A percentile compares a stretch with the other conserved stretches of the same genome.
phyloP scores from a whole-genome alignment of 306 rosid genomes.

The Corylus americana region DNA sequence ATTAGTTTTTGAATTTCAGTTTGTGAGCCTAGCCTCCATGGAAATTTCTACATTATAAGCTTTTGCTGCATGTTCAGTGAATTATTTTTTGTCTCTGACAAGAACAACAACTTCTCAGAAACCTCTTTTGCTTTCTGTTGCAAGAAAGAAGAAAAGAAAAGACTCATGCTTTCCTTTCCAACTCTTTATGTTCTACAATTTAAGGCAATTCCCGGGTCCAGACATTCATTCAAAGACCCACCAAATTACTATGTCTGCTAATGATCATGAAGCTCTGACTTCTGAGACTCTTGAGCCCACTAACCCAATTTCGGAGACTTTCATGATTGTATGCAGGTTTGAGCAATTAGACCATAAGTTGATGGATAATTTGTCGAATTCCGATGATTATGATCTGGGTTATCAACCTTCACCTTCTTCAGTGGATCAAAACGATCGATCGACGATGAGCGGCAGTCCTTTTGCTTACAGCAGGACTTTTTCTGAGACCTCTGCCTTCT shows the following conservation, averaged over 20 bases:
- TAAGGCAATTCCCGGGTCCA: constrained; percentile 26
- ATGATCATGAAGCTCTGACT: constrained; percentile 25
- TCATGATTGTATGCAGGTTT: constrained; percentile 56
- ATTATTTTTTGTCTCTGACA: constrained; percentile 42
- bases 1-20: constrained; percentile 40
- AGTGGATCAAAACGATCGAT: constrained; percentile 66
- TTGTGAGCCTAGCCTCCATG: background rate
- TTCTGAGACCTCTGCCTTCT: constrained; percentile 69
- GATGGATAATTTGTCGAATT: constrained; percentile 58
- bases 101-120: constrained; percentile 44
- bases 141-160: constrained; percentile 28
- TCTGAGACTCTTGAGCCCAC: constrained; percentile 30
- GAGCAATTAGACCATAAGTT: constrained; percentile 28
- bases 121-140: constrained; percentile 58
- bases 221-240: constrained; percentile 21
- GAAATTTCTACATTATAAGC: constrained; percentile 18
- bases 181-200: constrained; percentile 25
- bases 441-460: constrained; percentile 62
- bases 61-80: constrained; percentile 38
- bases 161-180: constrained; percentile 27
- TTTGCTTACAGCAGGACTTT: constrained; percentile 56
- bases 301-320: constrained; percentile 21
- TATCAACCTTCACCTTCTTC: constrained; percentile 72
- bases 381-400: constrained; percentile 55
- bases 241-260: constrained; percentile 23